A percentile compares a stretch with the other conserved stretches of the same genome.
Evolutionary conservation across 495 filamentous ascomycete genomes (phyloP).

Genomic region (Annulohypoxylon stygium): DNA sequence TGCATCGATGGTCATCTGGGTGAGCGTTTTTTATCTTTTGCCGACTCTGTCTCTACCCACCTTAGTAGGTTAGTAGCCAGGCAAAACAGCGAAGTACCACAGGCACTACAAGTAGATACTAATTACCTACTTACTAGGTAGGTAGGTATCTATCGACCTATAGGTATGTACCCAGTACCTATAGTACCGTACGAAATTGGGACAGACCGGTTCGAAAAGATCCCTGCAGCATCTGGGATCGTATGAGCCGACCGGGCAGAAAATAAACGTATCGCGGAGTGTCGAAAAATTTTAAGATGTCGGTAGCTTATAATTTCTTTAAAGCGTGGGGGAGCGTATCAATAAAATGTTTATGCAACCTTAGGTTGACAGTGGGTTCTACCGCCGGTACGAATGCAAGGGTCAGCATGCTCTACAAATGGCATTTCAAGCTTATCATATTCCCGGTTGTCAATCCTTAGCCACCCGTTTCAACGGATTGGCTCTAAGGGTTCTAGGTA

Average conservation of each 20-base stretch:
- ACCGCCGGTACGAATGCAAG: neutral
- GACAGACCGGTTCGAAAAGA: neutral
- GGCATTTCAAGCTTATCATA: neutral
- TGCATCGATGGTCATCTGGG: conserved; percentile 23
- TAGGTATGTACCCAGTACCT: too few species aligned
- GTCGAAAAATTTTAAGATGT: neutral
- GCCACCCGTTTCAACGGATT: neutral
- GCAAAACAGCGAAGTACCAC: neutral
- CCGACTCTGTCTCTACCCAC: neutral
- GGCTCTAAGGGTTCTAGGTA: neutral
- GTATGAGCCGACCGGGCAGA: neutral
- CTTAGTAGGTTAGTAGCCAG: neutral
- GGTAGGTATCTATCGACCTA: too few species aligned
- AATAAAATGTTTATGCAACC: neutral
- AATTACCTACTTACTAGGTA: neutral
- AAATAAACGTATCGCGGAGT: neutral
- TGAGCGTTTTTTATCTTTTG: conserved; percentile 2
- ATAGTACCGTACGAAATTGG: neutral
- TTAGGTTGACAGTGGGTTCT: neutral
- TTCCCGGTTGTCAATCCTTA: neutral
- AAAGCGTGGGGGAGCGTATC: neutral
- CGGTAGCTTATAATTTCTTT: neutral
- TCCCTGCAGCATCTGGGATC: neutral
- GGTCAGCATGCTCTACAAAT: neutral
- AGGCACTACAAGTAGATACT: neutral